These are phyloP conservation scores for Exophiala viscosa DNA, from an alignment of 2,329 filamentous ascomycete genomes.

Conservation along the genomic window DNA sequence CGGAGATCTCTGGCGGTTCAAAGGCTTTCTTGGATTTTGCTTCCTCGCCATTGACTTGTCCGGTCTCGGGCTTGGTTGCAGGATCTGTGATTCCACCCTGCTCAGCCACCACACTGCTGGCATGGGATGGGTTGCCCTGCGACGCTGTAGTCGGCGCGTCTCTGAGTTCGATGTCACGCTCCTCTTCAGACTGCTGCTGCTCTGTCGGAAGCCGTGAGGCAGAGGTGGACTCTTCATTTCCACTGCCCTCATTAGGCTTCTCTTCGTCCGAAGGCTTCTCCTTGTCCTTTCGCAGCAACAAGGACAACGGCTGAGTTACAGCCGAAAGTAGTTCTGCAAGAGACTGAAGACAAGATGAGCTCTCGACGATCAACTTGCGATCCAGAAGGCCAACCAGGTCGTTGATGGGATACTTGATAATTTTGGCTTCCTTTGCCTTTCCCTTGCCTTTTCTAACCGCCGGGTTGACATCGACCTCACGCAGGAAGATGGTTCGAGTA, in stretches of 20 bases:
- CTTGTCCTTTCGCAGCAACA: conserved; percentile 77
- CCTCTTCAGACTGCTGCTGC: conserved; percentile 29
- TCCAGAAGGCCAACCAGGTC: conserved; percentile 83
- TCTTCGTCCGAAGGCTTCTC: conserved; percentile 36
- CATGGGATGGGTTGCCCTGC: conserved; percentile 7
- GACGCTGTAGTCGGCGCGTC: conserved; percentile 28
- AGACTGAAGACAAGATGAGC: conserved; percentile 92
- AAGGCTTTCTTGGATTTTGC: conserved; percentile 60
- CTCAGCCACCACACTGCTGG: conserved; percentile 2
- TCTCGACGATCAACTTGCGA: conserved; percentile 93
- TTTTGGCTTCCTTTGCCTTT: conserved; percentile 79
- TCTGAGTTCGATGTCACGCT: conserved; percentile 16
- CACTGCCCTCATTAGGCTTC: conserved; percentile 23
- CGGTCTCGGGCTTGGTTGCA: conserved; percentile 33
- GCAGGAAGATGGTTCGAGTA: conserved; percentile 86
- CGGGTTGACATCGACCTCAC: conserved; percentile 79
- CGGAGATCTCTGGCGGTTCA: conserved; percentile 78
- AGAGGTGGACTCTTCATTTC: conserved; percentile 29
- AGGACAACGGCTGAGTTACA: conserved; percentile 80
- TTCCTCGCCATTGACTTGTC: conserved; percentile 36
- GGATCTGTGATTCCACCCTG: conserved; percentile 30
- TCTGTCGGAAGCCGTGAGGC: conserved; percentile 30
- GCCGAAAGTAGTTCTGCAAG: conserved; percentile 81
- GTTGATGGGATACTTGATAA: conserved; percentile 86
- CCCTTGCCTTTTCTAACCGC: conserved; percentile 83